Evolutionary conservation across 2,329 filamentous ascomycete species (phyloP).

Genomic region (Cercospora sp.): DNA sequence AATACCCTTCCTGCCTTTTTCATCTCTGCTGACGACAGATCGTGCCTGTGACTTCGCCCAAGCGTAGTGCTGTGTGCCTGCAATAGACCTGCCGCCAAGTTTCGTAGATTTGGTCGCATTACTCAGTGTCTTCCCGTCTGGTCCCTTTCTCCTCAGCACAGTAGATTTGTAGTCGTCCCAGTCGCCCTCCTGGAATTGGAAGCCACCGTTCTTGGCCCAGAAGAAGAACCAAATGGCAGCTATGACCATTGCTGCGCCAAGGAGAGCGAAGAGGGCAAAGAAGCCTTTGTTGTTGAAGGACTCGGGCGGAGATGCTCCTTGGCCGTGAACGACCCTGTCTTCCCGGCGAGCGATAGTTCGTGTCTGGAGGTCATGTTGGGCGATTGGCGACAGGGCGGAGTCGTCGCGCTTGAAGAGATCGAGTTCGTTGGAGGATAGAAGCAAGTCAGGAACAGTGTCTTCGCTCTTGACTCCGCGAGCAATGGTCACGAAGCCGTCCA

Average conservation of each 20-base stretch:
- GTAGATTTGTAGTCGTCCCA: conserved; percentile 99
- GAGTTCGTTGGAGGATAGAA: conserved; percentile 33
- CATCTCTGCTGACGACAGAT: conserved; percentile 47
- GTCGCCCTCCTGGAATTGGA: conserved; percentile 79
- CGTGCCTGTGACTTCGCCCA: conserved; percentile 41
- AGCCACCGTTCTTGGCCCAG: conserved; percentile 95
- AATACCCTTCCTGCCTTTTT: conserved; percentile 45
- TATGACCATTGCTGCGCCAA: conserved; percentile 74
- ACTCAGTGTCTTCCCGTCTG: conserved; percentile 81
- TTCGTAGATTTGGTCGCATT: conserved; percentile 80
- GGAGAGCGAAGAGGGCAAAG: conserved; percentile 81
- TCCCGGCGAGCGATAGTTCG: conserved; percentile 20
- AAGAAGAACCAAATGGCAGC: conserved; percentile 96
- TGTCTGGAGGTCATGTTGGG: conserved; percentile 19
- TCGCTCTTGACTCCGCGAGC: conserved; percentile 21
- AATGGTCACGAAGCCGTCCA: conserved; percentile 28
- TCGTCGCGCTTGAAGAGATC: conserved; percentile 28
- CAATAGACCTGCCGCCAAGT: conserved; percentile 75
- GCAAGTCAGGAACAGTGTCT: conserved; percentile 32
- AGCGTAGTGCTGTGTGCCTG: conserved; percentile 61
- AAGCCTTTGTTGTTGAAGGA: conserved; percentile 60
- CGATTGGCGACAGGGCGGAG: conserved; percentile 11
- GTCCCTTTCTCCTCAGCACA: conserved; percentile 82
- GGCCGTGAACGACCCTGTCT: conserved; percentile 30
- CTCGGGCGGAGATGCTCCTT: conserved; percentile 40